Base-by-base conservation (phyloP, 1,139 yeast genomes). In the Candida tropicalis region DNA sequence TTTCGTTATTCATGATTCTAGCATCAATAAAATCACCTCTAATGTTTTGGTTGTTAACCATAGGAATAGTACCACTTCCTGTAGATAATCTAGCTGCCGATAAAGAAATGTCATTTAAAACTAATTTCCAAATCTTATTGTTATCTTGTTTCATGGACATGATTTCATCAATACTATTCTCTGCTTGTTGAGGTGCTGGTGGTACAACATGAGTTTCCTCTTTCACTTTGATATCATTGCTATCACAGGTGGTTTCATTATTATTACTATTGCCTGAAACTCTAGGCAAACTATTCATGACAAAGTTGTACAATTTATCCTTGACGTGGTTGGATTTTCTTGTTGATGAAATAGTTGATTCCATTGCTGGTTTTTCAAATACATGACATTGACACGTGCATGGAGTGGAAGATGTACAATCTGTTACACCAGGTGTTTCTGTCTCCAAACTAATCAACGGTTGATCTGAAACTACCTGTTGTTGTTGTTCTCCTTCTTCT, bases 41-140 rank as follows among this genome's bases (percentile, higher is more conserved):
- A 15, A 50, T 42, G 32, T 44, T 42, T 20, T 43, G 48, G 22
- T 47, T 40, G 25, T 34, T 41, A 15, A 46, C 40, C 16, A 40
- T 42, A n/a, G 50, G 44, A 7, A 42, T 29, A 18, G 66, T 60
- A 4, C 57, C 40, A 4, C 61, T 58, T 0, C 82, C 82, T 8
- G 75, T 73, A 1, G 82, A 77, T 5, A 73, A 57, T 40, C 76
- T 52, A 2, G 82, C 83, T 0, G 83, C 83, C 23, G 73, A 68
- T 43, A 77, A 60, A 0, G 82, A 75, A 2, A 72, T 65, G 32
- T 73, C 79, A 54, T 74, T 77, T 48, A 72, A 57, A 0, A 75
- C 70, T 2, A 66, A 59, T 44, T 64, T 68, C 77, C 79, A 75
- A 2, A 58, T 57, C 24, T 51, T 32, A 15, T 39, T 29, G 22